Evolutionary conservation across 1,139 yeast genomes (phyloP).

Genomic region (Kluyveromyces sp.): DNA sequence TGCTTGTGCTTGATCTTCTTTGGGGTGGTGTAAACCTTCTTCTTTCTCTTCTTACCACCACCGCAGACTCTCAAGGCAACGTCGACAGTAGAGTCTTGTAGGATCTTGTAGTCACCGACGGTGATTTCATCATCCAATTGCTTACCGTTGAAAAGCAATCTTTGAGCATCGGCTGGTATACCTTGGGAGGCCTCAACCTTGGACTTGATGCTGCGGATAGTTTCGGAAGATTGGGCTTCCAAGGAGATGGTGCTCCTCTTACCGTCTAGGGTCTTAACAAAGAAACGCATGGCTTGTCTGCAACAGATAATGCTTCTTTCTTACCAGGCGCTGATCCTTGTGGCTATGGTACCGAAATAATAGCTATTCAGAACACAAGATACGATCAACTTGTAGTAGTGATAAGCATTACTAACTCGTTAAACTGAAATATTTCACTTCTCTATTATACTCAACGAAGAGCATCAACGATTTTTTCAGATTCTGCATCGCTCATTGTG

Average conservation of each 20-base stretch:
- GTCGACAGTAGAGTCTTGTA: conserved; percentile 98
- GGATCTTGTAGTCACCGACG: conserved; percentile 98
- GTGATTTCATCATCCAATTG: conserved; percentile 99
- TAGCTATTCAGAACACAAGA: too few species aligned
- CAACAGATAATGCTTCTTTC: conserved; percentile 35
- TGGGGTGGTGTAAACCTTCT: conserved; percentile 99
- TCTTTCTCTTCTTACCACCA: conserved; percentile 99
- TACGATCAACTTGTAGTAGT: too few species aligned
- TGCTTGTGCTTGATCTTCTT: conserved; percentile 99
- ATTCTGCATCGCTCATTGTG: too few species aligned
- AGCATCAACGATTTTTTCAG: too few species aligned
- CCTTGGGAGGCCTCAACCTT: conserved; percentile 99
- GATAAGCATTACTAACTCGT: too few species aligned
- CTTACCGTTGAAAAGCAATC: conserved; percentile 99
- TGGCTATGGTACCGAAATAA: too few species aligned
- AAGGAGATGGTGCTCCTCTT: conserved; percentile 83
- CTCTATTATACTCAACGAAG: too few species aligned
- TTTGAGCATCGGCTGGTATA: conserved; percentile 99
- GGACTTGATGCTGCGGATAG: conserved; percentile 98
- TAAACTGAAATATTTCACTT: too few species aligned
- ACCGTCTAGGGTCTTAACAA: conserved; percentile 98
- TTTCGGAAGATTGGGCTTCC: conserved; percentile 98
- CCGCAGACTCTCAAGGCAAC: conserved; percentile 98
- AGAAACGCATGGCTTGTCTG: conserved; percentile 80
- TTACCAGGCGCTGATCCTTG: conserved; percentile 22